Base-by-base conservation (phyloP, 1,284 basidiomycete genomes). In the Phlebopus sp. region DNA sequence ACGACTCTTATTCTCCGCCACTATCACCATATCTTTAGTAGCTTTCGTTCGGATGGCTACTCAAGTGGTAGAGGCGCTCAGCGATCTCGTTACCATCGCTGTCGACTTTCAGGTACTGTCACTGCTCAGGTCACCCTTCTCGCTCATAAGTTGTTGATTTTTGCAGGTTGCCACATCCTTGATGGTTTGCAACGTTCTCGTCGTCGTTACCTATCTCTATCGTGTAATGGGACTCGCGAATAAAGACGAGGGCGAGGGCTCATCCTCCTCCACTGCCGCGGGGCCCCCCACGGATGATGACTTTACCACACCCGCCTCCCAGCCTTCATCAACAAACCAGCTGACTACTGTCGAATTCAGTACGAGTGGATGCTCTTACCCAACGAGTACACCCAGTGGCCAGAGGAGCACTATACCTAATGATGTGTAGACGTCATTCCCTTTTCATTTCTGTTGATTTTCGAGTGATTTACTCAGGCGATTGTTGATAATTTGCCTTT, bases 201-300 rank as follows among this genome's bases (percentile, higher is more conserved):
- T 61, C 29, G 42, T 57, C 15, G 47, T 34, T 36, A 64, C 58
- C 2, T 54, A 55, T 27, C 27, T 64, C 15, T 59, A 63, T 27
- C 49, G 52, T 7, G 21, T 50, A 2, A 18, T 58, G 5, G 29
- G 43, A 11, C 27, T 13, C 25, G 18, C 32, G 7, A n/a, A 9
- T 5, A 29, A 29, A 29, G 31, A 32, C 21, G 19, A 19, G 5
- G 4, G 21, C 11, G 3, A 1, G 9, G 9, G 3, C 17, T 35
- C 32, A 6, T 45, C 38, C 2, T 6, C 37, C 35, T 36, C 8
- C 11, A 30, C 53, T 0, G 5, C 18, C 5, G 25, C 5, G 4
- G 6, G n/a, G n/a, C n/a, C 21, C 4, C 21, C 4, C n/a, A 46
- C 15, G 2, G 35, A 47, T 6, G 2, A 43, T 5, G 39, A 21